phyloP scores from a whole-genome alignment of 768 basidiomycete species.

The Suillus luteus region DNA sequence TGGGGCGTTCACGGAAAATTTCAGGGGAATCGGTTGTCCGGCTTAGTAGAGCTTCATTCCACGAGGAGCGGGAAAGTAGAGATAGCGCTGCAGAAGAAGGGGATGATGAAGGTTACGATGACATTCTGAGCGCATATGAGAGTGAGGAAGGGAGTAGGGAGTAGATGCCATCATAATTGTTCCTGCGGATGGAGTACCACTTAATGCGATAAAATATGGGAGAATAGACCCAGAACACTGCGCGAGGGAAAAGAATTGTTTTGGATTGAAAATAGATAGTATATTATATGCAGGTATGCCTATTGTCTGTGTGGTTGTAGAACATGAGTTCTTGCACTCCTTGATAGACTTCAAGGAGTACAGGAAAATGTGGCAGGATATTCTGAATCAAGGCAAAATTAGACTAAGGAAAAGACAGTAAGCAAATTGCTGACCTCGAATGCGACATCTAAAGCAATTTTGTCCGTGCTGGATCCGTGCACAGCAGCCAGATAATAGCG shows the following conservation, averaged over 20 bases:
- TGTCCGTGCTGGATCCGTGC: conserved; percentile 30
- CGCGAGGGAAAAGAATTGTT: not conserved
- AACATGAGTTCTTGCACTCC: conserved; percentile 55
- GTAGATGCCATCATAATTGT: not conserved
- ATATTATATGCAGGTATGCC: conserved; percentile 7
- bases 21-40: conserved; percentile 40
- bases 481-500: conserved; percentile 65
- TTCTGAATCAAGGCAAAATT: conserved; percentile 45
- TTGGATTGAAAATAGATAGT: conserved; percentile 1
- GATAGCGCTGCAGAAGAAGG: conserved; percentile 77
- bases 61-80: conserved; percentile 40
- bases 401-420: conserved; percentile 5
- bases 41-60: conserved; percentile 50
- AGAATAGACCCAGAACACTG: not conserved
- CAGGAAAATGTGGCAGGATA: conserved; percentile 59
- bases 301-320: conserved; percentile 10
- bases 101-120: conserved; percentile 76
- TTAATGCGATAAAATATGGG: not conserved
- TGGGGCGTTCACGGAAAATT: conserved; percentile 40
- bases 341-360: conserved; percentile 60
- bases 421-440: conserved; percentile 51
- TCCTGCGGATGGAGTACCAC: conserved; percentile 17
- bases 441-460: conserved; percentile 49
- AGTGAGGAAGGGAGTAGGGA: conserved; percentile 59
- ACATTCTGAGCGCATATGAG: conserved; percentile 79